Base-by-base conservation (phyloP, 169 alveolate species). In the Perkinsus olseni region DNA sequence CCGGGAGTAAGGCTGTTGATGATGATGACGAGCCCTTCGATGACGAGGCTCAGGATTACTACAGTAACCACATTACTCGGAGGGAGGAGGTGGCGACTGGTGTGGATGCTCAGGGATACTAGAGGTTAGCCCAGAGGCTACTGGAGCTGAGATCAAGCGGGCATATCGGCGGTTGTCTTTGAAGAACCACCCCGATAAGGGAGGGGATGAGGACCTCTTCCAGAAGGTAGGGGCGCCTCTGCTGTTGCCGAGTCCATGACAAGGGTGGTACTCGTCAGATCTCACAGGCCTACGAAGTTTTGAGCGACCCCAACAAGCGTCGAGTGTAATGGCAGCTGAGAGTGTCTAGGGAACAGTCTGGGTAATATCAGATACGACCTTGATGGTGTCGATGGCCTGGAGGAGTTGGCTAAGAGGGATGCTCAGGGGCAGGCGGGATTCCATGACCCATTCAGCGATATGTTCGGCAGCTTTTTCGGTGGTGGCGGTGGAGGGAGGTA, bases 171-270 rank as follows among this genome's bases (percentile, higher is more conserved):
- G 96, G 74, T 93, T 95, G 0, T 97, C 97, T 0, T 93, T 95
- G 36, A 96, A 93, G 45, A 96, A 94, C 92, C 99, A 97, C 93
- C 98, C 99, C 0, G 99, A 97, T 92, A 97, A 97, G 94, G 98
- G 98, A 40, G 98, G 98, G 91, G 98, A 96, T 95, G 97, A 97
- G 38, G 97, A 96, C 39, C 93, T 95, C 95, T 97, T 97, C 93
- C 94, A 96, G 93, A 98, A 97, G 93, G 92, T 98, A 48, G 94
- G 97, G 39, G n/a, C n/a, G n/a, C n/a, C n/a, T n/a, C n/a, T 95
- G 96, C 1, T 62, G 37, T 0, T 6, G 82, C 37, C 17, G 1
- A 6, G 31, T 13, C 34, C 28, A 24, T 62, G 34, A 45, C 17
- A 17, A 17, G 31, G 8, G 10, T 62, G 4, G 34, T 13, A 62